phyloP scores from a whole-genome alignment of 192 early-diverging fungal species.

The Entomortierella parvispora region DNA sequence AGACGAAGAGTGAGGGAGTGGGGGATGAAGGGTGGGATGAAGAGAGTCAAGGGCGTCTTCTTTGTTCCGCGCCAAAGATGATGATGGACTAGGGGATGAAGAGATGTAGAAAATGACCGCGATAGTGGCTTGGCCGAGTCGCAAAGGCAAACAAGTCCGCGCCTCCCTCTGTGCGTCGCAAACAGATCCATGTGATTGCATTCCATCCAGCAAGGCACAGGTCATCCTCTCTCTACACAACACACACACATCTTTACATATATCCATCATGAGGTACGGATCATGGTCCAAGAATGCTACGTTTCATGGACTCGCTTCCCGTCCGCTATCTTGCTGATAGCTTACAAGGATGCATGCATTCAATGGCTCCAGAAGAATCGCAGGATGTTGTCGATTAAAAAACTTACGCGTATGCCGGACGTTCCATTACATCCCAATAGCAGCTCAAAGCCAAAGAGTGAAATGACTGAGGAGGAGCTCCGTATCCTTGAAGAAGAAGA shows the following conservation, averaged over 20 bases:
- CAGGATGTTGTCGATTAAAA: too few species aligned
- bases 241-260: background rate
- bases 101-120: too few species aligned
- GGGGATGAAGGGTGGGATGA: too few species aligned
- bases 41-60: too few species aligned
- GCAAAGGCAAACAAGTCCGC: background rate
- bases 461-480: constrained; percentile 94
- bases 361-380: too few species aligned
- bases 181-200: constrained; percentile 1
- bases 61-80: constrained; percentile 7
- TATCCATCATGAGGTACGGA: constrained; percentile 7
- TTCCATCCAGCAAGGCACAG: background rate
- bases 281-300: background rate
- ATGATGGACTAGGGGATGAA: constrained; percentile 4
- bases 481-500: constrained; percentile 90
- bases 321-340: too few species aligned
- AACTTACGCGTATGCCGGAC: constrained; percentile 27
- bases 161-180: background rate
- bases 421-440: background rate
- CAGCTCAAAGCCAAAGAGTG: constrained; percentile 61
- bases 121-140: too few species aligned
- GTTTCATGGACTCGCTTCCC: too few species aligned
- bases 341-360: too few species aligned
- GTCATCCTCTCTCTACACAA: background rate
- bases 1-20: constrained; percentile 4